Percentiles rank a stretch among this genome's conserved stretches.
phyloP scores from a whole-genome alignment of 805 yeast genomes.

The Suhomyces pyralidae region DNA sequence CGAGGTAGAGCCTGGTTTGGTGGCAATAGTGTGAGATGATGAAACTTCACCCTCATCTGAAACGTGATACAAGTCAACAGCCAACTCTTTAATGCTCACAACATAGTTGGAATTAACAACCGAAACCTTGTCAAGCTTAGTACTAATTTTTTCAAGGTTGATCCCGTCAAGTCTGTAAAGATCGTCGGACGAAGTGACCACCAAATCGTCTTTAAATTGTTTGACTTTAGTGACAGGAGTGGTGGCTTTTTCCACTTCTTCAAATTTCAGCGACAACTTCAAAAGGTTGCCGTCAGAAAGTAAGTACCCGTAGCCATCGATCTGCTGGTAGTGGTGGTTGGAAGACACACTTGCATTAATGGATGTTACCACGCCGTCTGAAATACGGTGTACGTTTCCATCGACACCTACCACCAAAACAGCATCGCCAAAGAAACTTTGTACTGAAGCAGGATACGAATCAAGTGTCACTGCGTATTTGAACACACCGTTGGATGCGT shows the following conservation, averaged over 20 bases:
- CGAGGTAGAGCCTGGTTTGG: neutral
- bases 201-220: slow-evolving; percentile 10
- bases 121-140: neutral
- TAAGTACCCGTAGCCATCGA: slow-evolving; percentile 13
- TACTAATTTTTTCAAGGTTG: neutral
- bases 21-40: neutral
- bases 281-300: slow-evolving; percentile 8
- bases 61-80: slow-evolving; percentile 6
- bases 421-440: slow-evolving; percentile 12
- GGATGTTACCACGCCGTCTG: neutral
- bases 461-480: slow-evolving; percentile 6
- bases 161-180: slow-evolving; percentile 5
- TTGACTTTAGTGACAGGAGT: slow-evolving; percentile 4
- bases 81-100: neutral
- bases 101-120: slow-evolving; percentile 9
- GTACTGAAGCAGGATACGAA: slow-evolving; percentile 7
- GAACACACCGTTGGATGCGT: slow-evolving; percentile 13
- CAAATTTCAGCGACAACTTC: slow-evolving; percentile 6
- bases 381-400: slow-evolving; percentile 10
- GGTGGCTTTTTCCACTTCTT: neutral
- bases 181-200: slow-evolving; percentile 5
- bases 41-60: neutral
- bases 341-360: neutral
- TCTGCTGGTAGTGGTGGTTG: slow-evolving; percentile 4
- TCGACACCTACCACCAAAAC: slow-evolving; percentile 10